A percentile compares a stretch with the other conserved stretches of the same genome.
These are phyloP conservation scores for Pistacia vera DNA, from an alignment of 345 rosid species.

Conservation along the genomic window DNA sequence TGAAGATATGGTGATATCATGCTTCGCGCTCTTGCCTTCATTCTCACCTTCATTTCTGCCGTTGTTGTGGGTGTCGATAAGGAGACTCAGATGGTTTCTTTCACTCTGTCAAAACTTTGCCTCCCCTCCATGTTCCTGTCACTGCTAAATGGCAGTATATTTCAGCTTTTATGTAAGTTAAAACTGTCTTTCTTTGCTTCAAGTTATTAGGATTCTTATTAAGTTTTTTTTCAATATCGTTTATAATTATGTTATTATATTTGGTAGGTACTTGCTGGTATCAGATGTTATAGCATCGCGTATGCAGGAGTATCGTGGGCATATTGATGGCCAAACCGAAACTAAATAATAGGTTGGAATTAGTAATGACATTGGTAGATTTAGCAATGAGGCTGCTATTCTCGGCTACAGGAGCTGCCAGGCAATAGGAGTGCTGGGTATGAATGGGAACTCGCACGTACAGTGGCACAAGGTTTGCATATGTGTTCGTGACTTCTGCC, in stretches of 20 bases:
- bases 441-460: slow-evolving; percentile 48
- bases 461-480: slow-evolving; percentile 48
- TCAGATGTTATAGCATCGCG: slow-evolving; percentile 36
- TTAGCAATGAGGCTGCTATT: slow-evolving; percentile 35
- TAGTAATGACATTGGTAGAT: slow-evolving; percentile 30
- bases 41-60: slow-evolving; percentile 33
- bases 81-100: slow-evolving; percentile 27
- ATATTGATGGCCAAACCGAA: slow-evolving; percentile 4
- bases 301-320: slow-evolving; percentile 38
- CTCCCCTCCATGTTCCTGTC: slow-evolving; percentile 29
- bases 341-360: neutral
- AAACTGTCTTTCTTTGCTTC: no score
- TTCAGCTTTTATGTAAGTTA: slow-evolving; percentile 45
- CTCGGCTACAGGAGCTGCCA: slow-evolving; percentile 50
- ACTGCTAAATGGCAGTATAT: slow-evolving; percentile 53
- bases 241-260: no score
- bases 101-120: slow-evolving; percentile 25
- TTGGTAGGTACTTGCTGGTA: slow-evolving; percentile 40
- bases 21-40: slow-evolving; percentile 26
- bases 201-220: no score
- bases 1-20: slow-evolving; percentile 16
- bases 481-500: slow-evolving; percentile 37
- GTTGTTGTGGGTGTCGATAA: slow-evolving; percentile 30
- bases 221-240: no score
- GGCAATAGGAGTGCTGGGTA: slow-evolving; percentile 39